Base-by-base conservation (phyloP, 129 eudicot genomes). In the Calendula officinalis region DNA sequence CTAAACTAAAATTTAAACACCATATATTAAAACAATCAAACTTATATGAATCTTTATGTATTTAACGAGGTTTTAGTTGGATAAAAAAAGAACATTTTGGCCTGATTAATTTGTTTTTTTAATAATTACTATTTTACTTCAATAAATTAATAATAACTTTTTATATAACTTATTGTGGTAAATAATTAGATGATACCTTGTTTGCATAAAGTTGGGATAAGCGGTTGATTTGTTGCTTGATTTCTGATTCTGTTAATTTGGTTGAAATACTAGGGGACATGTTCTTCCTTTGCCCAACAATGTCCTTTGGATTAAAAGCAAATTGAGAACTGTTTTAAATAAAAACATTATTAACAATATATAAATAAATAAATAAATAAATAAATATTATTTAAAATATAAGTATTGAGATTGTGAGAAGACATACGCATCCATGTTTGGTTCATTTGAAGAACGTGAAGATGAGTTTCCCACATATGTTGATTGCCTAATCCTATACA, bases 281-380 rank as follows among this genome's bases (percentile, higher is more conserved):
- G 52, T 57, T 78, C 58, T 66, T 89, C 41, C 69, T 76, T 38
- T 63, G 61, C 62, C 67, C 75, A 48, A 72, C 67, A 39, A 81
- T 77, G 50, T 94, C 96, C 67, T 89, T 94, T 3, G 99, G 99
- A 22, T 88, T 88, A 57, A 88, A 80, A 30, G 99, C 97, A 80
- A 45, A 83, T 16, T 82, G 73, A 13, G 90, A 79, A 14, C 97
- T 86, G 81, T 52, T 22, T 22, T 27, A 14, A 73, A 66, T 8
- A 55, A 34, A 8, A 46, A 56, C 38, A 17, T 16, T 42, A 22
- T 12, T 9, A 12, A 43, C 60, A 36, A 50, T 12, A 0, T 77
- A 36, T 30, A 17, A 67, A 22, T 12, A 41, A 53, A 0, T 14
- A 65, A 8, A 42, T 30, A 17, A 67, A 22, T 12, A 41, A 53